Conservation (phyloP, 371 early-diverging fungal species). For the Apophysomyces variabilis region DNA sequence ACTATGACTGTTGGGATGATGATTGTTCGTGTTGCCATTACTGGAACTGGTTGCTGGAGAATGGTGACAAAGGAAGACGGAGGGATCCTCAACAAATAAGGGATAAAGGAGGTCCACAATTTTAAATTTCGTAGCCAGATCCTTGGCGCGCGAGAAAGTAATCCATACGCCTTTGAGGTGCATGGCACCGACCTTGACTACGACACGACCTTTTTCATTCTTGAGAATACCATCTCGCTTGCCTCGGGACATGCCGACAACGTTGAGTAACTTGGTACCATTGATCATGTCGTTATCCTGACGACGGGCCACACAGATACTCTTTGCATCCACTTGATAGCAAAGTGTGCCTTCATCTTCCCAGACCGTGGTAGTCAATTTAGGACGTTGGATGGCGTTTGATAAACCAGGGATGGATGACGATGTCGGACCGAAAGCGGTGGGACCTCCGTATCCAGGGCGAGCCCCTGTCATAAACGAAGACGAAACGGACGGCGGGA, state of each 20-base stretch:
- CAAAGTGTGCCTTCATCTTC: constrained; percentile 83
- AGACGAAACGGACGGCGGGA: constrained; percentile 29
- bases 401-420: constrained; percentile 17
- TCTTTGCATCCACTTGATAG: constrained; percentile 81
- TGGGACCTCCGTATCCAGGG: constrained; percentile 25
- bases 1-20: not conserved
- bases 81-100: constrained; percentile 75
- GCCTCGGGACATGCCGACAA: constrained; percentile 88
- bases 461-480: constrained; percentile 14
- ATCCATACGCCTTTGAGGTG: constrained; percentile 91
- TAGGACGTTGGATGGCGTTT: constrained; percentile 53
- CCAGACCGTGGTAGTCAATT: constrained; percentile 80
- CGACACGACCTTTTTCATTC: constrained; percentile 83
- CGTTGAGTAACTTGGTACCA: constrained; percentile 86
- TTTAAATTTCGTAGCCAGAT: constrained; percentile 72
- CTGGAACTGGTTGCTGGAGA: not conserved
- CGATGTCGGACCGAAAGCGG: constrained; percentile 17
- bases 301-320: constrained; percentile 80
- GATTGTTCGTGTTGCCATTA: not conserved
- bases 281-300: constrained; percentile 85
- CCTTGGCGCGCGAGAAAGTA: constrained; percentile 72
- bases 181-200: constrained; percentile 89
- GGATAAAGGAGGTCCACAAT: constrained; percentile 75
- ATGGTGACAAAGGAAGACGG: constrained; percentile 27
- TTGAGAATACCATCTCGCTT: constrained; percentile 88